phyloP scores from a whole-genome alignment of 352 stramenopile species.

The Globisporangium barbulae region DNA sequence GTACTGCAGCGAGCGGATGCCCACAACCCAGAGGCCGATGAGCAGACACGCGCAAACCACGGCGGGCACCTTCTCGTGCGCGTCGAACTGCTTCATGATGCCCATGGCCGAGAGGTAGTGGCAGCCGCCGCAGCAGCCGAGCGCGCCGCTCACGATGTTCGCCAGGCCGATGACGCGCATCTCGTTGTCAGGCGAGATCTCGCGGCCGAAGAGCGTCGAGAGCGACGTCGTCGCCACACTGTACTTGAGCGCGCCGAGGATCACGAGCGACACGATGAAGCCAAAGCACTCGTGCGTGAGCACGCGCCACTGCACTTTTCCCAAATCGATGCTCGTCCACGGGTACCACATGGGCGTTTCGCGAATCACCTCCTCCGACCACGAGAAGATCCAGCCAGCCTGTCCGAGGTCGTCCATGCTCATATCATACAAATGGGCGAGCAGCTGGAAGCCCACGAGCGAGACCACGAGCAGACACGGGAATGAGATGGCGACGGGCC shows the following conservation, averaged over 20 bases:
- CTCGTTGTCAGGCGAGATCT: conserved; percentile 77
- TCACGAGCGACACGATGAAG: conserved; percentile 65
- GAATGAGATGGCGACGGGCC: conserved; percentile 71
- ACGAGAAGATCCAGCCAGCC: conserved; percentile 61
- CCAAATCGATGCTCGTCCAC: conserved; percentile 67
- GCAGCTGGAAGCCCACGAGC: conserved; percentile 56
- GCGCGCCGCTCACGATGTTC: conserved; percentile 58
- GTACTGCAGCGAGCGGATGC: conserved; percentile 64
- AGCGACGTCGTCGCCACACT: conserved; percentile 76
- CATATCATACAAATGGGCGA: conserved; percentile 25
- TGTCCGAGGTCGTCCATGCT: conserved; percentile 34
- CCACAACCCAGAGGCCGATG: conserved; percentile 54
- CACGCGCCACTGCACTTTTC: conserved; percentile 54
- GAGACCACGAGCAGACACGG: conserved; percentile 58
- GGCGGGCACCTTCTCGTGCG: conserved; percentile 72
- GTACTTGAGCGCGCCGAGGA: conserved; percentile 79
- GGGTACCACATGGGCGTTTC: conserved; percentile 79
- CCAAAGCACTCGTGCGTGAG: conserved; percentile 55
- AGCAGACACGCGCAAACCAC: conserved; percentile 60
- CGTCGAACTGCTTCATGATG: conserved; percentile 84
- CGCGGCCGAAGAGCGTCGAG: conserved; percentile 71
- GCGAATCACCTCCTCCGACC: conserved; percentile 50
- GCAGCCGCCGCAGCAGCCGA: conserved; percentile 72
- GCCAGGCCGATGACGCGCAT: conserved; percentile 78
- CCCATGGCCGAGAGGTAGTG: conserved; percentile 83